phyloP scores from a whole-genome alignment of 768 basidiomycete genomes.

The Pisolithus tinctorius region DNA sequence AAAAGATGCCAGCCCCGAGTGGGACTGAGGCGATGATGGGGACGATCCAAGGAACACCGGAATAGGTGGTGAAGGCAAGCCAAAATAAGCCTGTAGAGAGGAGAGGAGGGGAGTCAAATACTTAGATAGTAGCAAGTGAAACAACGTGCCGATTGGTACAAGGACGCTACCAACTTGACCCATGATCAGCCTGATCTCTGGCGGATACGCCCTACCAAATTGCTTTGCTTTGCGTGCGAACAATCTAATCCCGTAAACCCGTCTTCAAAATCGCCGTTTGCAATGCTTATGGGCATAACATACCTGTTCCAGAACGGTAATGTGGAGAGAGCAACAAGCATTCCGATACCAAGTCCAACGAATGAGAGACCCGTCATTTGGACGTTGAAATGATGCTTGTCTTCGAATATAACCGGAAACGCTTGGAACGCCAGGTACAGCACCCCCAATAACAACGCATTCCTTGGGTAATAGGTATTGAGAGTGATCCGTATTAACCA shows the following conservation, averaged over 20 bases:
- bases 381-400: conserved; percentile 44
- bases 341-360: conserved; percentile 45
- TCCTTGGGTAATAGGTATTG: conserved; percentile 21
- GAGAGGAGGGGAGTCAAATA: not conserved
- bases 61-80: conserved; percentile 50
- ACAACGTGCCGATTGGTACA: conserved; percentile 46
- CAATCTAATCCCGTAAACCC: conserved; percentile 22
- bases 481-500: not conserved
- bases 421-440: conserved; percentile 52
- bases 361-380: conserved; percentile 45
- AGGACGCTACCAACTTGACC: conserved; percentile 64
- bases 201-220: conserved; percentile 45
- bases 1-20: conserved; percentile 52
- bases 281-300: not conserved
- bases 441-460: conserved; percentile 35
- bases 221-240: conserved; percentile 31
- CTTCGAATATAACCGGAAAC: conserved; percentile 44
- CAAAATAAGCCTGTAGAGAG: conserved; percentile 36
- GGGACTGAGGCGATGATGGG: conserved; percentile 39
- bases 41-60: conserved; percentile 39
- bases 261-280: not conserved
- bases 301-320: conserved; percentile 43
- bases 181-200: conserved; percentile 60
- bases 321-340: conserved; percentile 31
- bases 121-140: not conserved